These are phyloP conservation scores for Epichloe coenophiala DNA, from an alignment of 2,329 filamentous ascomycete species.

Conservation along the genomic window DNA sequence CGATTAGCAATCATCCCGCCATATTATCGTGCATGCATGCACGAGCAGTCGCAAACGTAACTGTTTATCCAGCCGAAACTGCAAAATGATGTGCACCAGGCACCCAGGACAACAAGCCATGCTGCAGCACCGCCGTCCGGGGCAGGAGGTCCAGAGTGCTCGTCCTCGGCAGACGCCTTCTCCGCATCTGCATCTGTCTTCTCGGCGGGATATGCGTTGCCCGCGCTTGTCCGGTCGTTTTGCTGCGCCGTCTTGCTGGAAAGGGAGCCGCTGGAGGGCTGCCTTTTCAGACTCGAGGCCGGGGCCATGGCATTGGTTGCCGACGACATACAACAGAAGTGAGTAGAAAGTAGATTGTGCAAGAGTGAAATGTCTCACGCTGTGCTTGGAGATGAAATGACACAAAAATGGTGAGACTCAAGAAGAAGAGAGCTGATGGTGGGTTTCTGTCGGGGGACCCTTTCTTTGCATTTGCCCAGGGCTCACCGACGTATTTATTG, in stretches of 20 bases:
- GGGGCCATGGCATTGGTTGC: not conserved
- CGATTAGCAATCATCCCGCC: not conserved
- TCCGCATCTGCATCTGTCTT: not conserved
- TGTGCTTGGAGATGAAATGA: no score
- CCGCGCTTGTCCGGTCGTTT: not conserved
- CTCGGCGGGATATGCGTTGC: not conserved
- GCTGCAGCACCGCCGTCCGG: slow-evolving; percentile 14
- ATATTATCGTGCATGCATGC: not conserved
- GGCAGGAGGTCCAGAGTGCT: not conserved
- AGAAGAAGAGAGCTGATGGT: no score
- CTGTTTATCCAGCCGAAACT: slow-evolving; percentile 19
- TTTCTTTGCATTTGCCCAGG: no score
- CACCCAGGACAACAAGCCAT: slow-evolving; percentile 18
- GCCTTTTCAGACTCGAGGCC: not conserved
- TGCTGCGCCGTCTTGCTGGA: not conserved
- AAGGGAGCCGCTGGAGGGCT: not conserved
- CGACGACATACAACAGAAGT: no score
- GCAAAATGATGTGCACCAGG: slow-evolving; percentile 19
- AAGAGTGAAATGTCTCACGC: no score
- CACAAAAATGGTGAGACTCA: no score
- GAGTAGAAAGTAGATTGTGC: no score
- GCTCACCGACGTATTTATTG: no score
- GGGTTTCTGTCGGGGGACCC: no score
- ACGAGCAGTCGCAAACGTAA: slow-evolving; percentile 1
- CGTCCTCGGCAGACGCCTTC: not conserved